Percentiles rank a stretch among this genome's conserved stretches.
These are phyloP conservation scores for Pontederia paniculata DNA, from an alignment of 176 grass and related monocot species.

Conservation along the genomic window DNA sequence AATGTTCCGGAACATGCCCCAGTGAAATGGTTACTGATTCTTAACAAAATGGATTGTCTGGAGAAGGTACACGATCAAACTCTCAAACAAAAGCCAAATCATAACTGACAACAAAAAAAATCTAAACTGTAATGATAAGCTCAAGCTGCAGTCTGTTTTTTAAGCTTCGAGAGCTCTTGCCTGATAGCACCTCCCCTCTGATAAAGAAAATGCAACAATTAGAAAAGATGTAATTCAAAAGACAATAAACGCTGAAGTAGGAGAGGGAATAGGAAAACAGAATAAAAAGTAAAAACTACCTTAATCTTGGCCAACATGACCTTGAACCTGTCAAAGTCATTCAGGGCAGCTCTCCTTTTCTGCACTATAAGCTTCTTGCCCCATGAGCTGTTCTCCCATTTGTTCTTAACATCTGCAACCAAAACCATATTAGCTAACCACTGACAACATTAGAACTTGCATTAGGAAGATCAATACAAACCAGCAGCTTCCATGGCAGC, in stretches of 20 bases:
- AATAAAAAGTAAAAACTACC: slow-evolving; percentile 19
- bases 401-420: slow-evolving; percentile 58
- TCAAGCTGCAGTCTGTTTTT: slow-evolving; percentile 43
- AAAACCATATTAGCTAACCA: neutral
- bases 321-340: slow-evolving; percentile 91
- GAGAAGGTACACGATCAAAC: too few relatives aligned
- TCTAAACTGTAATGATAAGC: neutral
- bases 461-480: neutral
- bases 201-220: neutral
- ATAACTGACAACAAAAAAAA: too few relatives aligned
- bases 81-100: too few relatives aligned
- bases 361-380: slow-evolving; percentile 89
- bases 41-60: too few relatives aligned
- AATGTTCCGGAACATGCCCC: too few relatives aligned
- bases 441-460: neutral
- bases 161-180: slow-evolving; percentile 81
- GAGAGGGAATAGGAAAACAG: neutral
- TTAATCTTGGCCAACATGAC: slow-evolving; percentile 81
- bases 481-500: slow-evolving; percentile 40
- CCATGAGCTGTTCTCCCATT: slow-evolving; percentile 92
- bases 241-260: too few relatives aligned
- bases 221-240: neutral
- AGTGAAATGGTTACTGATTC: too few relatives aligned
- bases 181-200: slow-evolving; percentile 73
- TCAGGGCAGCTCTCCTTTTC: slow-evolving; percentile 74